phyloP scores from a whole-genome alignment of 202 grass and related monocot species.

The Alloteropsis angusta region DNA sequence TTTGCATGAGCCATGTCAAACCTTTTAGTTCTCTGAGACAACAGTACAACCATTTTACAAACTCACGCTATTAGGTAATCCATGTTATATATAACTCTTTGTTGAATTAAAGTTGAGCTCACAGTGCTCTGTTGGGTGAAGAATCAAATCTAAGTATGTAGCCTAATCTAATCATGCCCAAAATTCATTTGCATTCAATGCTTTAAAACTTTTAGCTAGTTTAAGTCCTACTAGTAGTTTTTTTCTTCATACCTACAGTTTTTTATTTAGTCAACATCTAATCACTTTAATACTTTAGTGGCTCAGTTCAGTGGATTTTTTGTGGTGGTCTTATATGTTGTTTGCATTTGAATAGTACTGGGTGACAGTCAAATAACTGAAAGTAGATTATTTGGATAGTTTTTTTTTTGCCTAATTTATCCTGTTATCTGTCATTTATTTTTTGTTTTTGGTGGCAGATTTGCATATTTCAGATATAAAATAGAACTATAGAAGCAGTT shows the following conservation, averaged over 20 bases:
- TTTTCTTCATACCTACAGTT: background rate
- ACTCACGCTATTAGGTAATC: background rate
- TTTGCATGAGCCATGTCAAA: background rate
- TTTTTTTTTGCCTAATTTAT: background rate
- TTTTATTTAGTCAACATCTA: background rate
- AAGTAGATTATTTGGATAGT: background rate
- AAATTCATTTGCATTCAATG: background rate
- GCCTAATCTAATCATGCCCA: background rate
- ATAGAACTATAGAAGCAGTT: background rate
- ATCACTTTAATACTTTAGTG: background rate
- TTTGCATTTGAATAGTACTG: background rate
- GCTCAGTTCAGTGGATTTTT: background rate
- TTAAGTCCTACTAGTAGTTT: background rate
- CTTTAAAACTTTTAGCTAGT: background rate
- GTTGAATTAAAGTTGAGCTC: background rate
- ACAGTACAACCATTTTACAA: background rate
- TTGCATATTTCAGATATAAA: background rate
- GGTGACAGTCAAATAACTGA: background rate
- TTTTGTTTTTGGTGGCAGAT: too few species aligned
- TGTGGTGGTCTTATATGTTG: background rate
- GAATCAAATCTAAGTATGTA: background rate
- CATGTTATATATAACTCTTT: background rate
- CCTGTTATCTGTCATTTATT: background rate
- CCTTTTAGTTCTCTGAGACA: background rate
- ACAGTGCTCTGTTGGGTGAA: background rate